Evolutionary conservation across 1,284 basidiomycete genomes (phyloP), one percentile per base, ranked within the genome.

Genomic region (Tranzscheliella williamsii): DNA sequence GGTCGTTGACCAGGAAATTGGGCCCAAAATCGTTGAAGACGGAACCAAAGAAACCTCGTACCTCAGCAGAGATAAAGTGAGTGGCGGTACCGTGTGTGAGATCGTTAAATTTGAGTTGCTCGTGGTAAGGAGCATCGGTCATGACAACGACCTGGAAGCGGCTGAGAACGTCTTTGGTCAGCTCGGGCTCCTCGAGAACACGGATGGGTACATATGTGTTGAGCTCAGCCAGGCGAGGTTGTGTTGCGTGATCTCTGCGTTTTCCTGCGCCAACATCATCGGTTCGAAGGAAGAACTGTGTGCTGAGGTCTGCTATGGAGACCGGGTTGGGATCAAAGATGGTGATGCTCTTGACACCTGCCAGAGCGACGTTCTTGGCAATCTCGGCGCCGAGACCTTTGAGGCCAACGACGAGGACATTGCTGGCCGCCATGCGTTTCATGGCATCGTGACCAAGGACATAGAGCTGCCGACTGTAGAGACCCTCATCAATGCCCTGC

Each of bases 401-500:
- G 78, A 94, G 81, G 24, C 95, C 95, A 34, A 96, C 87, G 67
- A 99, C 86, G 57, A 99, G 85, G 37, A 98, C 89, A 78, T 96
- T 95, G 46, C 93, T 97, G 22, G 85, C 83, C 7, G 95, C 94
- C 95, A 99, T 98, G 77, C 88, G 89, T 84, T 96, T 96, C 95
- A 98, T 98, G 35, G 94, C 94, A 62, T 77, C 75, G 58, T 76
- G 73, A 26, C 75, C 75, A 16, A 77, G 68, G 36, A 77, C 75
- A 36, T 77, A 77, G 37, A 77, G 71, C 56, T 77, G 75, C 27
- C 75, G 70, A 48, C 71, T 70, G 65, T 62, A 70, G 31, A 72
- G 61, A 47, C 63, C 67, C 48, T 72, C 69, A 26, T 72, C 69
- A 43, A 72, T 72, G 39, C 20, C 39, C 36, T 60, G 55, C 29